A percentile compares a stretch with the other conserved stretches of the same genome.
These are phyloP conservation scores for Platanthera guangdongensis DNA, from an alignment of 106 monocot species.

Conservation along the genomic window DNA sequence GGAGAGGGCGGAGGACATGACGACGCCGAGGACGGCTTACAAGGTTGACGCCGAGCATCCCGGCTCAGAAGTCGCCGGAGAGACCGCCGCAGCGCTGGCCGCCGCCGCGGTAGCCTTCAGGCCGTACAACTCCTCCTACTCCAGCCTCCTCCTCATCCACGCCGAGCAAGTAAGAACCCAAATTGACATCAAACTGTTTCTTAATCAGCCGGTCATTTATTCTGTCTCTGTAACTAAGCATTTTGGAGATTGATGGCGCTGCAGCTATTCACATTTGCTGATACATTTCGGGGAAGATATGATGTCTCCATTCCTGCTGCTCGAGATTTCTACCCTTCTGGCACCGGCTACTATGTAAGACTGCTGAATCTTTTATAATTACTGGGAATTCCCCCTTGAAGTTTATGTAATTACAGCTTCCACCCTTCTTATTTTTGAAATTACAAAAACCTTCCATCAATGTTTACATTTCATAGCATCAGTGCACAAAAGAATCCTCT, in stretches of 20 bases:
- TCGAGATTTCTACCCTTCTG: constrained; percentile 59
- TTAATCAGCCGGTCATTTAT: background rate
- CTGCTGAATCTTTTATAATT: background rate
- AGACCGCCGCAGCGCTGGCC: constrained; percentile 86
- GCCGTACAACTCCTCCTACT: constrained; percentile 60
- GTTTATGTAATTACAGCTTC: no score
- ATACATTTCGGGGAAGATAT: constrained; percentile 71
- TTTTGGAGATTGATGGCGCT: background rate
- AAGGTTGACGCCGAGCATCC: constrained; percentile 51
- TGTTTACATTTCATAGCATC: no score
- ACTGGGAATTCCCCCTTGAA: no score
- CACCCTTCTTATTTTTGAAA: no score
- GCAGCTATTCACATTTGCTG: constrained; percentile 83
- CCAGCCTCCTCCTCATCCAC: constrained; percentile 56
- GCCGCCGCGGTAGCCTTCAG: constrained; percentile 79
- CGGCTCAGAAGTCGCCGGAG: constrained; percentile 70
- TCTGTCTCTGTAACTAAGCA: background rate
- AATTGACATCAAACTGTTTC: background rate
- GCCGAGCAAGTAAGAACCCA: constrained; percentile 45
- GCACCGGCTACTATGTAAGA: constrained; percentile 51
- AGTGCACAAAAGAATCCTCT: no score
- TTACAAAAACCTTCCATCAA: no score
- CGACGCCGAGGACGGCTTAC: constrained; percentile 58
- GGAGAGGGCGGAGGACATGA: constrained; percentile 87
- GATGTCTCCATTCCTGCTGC: constrained; percentile 41